phyloP scores from a whole-genome alignment of 108 stramenopile genomes.

The Skeletonema grethae region DNA sequence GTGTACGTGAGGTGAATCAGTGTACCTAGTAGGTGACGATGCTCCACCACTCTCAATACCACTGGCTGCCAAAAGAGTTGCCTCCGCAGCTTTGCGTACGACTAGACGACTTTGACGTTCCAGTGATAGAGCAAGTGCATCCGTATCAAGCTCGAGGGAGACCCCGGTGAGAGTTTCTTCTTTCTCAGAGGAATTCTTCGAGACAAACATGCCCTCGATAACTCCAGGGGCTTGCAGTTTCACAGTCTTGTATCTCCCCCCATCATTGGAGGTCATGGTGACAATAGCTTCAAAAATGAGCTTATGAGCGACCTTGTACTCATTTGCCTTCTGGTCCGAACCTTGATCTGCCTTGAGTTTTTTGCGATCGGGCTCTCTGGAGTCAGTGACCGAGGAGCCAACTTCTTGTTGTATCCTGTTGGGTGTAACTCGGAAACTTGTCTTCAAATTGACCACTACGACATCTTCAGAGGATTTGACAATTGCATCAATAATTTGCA shows the following conservation, averaged over 20 bases:
- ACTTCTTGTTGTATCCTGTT: slow-evolving; percentile 14
- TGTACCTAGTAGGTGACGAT: slow-evolving; percentile 10
- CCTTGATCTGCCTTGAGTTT: slow-evolving; percentile 24
- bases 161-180: slow-evolving; percentile 58
- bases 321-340: slow-evolving; percentile 17
- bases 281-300: slow-evolving; percentile 55
- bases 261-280: slow-evolving; percentile 60
- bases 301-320: slow-evolving; percentile 53
- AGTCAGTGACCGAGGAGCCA: slow-evolving; percentile 6
- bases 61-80: slow-evolving; percentile 36
- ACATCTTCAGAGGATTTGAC: slow-evolving; percentile 54
- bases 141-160: slow-evolving; percentile 70
- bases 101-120: slow-evolving; percentile 77
- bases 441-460: slow-evolving; percentile 60
- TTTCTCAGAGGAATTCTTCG: slow-evolving; percentile 21
- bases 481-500: slow-evolving; percentile 50
- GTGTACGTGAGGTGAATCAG: slow-evolving; percentile 29
- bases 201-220: slow-evolving; percentile 74
- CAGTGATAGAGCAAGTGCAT: slow-evolving; percentile 75
- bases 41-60: slow-evolving; percentile 14
- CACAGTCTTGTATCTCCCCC: slow-evolving; percentile 63
- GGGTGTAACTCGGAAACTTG: slow-evolving; percentile 70
- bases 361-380: slow-evolving; percentile 28
- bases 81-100: slow-evolving; percentile 68
- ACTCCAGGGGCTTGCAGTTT: slow-evolving; percentile 76